Conservation (phyloP, 495 filamentous ascomycete genomes). For the Hypomontagnella monticulosa region DNA sequence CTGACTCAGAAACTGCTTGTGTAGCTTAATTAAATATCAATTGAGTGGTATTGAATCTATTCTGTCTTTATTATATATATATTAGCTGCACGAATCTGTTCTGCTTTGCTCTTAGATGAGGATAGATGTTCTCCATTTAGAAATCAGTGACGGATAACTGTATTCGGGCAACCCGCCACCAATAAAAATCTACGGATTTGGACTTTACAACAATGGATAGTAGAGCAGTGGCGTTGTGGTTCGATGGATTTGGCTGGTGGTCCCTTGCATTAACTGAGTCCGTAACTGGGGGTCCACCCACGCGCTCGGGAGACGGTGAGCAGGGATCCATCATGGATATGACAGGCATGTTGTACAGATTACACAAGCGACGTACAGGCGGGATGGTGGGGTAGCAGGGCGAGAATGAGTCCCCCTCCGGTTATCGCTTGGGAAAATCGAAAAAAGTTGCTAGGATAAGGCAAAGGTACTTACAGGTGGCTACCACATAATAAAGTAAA, state of each 20-base stretch:
- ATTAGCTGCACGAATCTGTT: no score
- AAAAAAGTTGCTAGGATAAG: no score
- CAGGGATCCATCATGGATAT: no score
- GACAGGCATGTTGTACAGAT: neutral
- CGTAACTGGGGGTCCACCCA: neutral
- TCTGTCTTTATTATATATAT: no score
- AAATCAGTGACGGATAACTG: neutral
- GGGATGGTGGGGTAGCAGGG: slow-evolving; percentile 30
- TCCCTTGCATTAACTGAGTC: slow-evolving; percentile 25
- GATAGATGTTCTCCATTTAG: no score
- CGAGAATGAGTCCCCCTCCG: slow-evolving; percentile 23
- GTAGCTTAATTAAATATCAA: no score
- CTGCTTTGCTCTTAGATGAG: no score
- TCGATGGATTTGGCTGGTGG: slow-evolving; percentile 13
- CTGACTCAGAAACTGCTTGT: no score
- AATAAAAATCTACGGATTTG: slow-evolving; percentile 13
- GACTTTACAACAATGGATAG: neutral
- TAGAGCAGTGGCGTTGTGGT: slow-evolving; percentile 1
- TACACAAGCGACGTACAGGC: neutral
- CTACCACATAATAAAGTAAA: no score
- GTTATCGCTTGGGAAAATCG: slow-evolving; percentile 32
- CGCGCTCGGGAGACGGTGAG: slow-evolving; percentile 1
- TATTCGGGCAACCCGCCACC: neutral
- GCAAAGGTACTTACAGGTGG: neutral
- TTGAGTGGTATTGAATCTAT: no score